Percentiles rank a stretch among this genome's conserved stretches.
Conservation (phyloP, 2,329 filamentous ascomycete species). For the Raffaelea ambrosiae region DNA sequence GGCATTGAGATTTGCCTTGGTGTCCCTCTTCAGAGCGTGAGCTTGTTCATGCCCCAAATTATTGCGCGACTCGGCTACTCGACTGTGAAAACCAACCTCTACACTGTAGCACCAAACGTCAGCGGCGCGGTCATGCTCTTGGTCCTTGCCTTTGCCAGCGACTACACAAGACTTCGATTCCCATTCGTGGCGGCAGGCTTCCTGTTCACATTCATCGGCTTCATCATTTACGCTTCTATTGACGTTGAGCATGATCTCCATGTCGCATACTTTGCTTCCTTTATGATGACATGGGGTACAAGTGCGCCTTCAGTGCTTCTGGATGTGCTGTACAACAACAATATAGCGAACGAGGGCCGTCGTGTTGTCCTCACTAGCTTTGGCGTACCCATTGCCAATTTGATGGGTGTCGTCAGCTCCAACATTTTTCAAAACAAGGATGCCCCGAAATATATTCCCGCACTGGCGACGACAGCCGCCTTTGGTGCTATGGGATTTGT, state of each 20-base stretch:
- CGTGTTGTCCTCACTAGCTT: constrained; percentile 63
- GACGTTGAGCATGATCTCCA: constrained; percentile 51
- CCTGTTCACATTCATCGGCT: constrained; percentile 64
- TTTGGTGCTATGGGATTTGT: constrained; percentile 54
- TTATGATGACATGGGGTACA: constrained; percentile 78
- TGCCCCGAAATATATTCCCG: constrained; percentile 58
- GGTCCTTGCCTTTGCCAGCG: constrained; percentile 62
- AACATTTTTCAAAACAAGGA: constrained; percentile 60
- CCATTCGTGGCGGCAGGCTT: constrained; percentile 71
- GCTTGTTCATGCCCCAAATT: constrained; percentile 15
- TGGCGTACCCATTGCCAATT: constrained; percentile 65
- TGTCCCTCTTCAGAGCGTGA: constrained; percentile 47
- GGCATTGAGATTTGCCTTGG: constrained; percentile 51
- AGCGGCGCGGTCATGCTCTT: constrained; percentile 65
- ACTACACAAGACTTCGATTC: constrained; percentile 57
- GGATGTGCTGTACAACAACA: constrained; percentile 66
- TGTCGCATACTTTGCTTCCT: constrained; percentile 66
- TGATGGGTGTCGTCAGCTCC: constrained; percentile 63
- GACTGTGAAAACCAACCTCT: constrained; percentile 61
- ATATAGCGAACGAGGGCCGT: constrained; percentile 67
- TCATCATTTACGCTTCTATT: constrained; percentile 65
- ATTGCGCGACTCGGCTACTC: constrained; percentile 13
- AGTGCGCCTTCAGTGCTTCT: constrained; percentile 65
- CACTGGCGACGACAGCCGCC: constrained; percentile 54
- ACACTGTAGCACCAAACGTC: constrained; percentile 73